Base-by-base conservation (phyloP, 306 rosid genomes). In the Dryas alaskensis region DNA sequence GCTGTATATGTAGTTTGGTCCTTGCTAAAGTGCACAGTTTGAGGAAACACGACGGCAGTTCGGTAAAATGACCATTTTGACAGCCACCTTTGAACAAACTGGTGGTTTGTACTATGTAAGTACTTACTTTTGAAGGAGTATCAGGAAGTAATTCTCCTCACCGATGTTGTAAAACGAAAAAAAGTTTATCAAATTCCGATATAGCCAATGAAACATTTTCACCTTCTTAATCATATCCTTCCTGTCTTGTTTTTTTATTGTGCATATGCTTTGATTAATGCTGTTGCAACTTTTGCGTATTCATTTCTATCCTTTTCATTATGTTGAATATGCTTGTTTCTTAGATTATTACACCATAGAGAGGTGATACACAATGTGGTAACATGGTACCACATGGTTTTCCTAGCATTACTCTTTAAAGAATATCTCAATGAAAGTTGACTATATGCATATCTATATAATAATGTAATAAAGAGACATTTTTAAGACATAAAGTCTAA, bases 1-100 rank as follows among this genome's bases (percentile, higher is more conserved):
- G 84, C 76, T 72, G 76, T 83, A 7, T 63, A 31, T 63, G 73
- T 79, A 58, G 72, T 40, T 67, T 65, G 49, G 54, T 48, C 52
- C 74, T 62, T 45, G 76, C 66, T 11, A 39, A 60, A 72, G 68
- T 64, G 73, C 59, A 67, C 67, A 48, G 81, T 58, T 49, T 55
- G 59, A 55, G 66, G 55, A 54, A 44, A 27, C 3, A 48, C 11
- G 14, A 25, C 50, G 39, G 76, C 57, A 72, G 37, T 17, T 55
- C 37, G 60, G 59, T 57, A 46, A 40, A 55, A 40, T 47, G 47
- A 27, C 50, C 63, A 68, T 65, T 59, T 67, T 54, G 17, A 68
- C 64, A 77, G 55, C 59, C 74, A 51, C 69, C 52, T 62, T 46
- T 77, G 63, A 77, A 46, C 39, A 39, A 19, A 25, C 62, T 51